A percentile compares a stretch with the other conserved stretches of the same genome.
Conservation (phyloP, 805 yeast species). For the Yarrowia alimentaria region DNA sequence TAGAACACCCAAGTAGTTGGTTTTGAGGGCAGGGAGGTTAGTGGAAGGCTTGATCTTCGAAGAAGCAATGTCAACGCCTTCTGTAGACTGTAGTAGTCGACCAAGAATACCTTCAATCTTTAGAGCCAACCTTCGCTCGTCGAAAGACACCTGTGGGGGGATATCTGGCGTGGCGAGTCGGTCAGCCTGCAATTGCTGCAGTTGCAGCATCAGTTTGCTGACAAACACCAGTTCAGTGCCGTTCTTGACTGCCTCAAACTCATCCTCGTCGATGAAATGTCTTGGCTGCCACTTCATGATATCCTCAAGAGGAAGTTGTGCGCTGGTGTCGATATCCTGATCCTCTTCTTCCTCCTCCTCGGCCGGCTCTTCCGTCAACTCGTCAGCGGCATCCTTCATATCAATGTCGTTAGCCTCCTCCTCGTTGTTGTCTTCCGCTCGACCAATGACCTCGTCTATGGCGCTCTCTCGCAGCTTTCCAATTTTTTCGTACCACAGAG, state of each 20-base stretch:
- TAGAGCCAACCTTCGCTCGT: slow-evolving; percentile 40
- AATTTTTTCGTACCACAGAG: slow-evolving; percentile 40
- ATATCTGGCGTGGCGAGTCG: slow-evolving; percentile 41
- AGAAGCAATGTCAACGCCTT: slow-evolving; percentile 5
- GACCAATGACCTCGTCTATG: slow-evolving; percentile 18
- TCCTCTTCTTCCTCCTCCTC: slow-evolving; percentile 33
- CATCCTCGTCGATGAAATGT: slow-evolving; percentile 51
- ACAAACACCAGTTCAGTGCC: slow-evolving; percentile 48
- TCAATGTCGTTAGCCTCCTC: slow-evolving; percentile 30
- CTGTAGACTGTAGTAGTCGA: slow-evolving; percentile 41
- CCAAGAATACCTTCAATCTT: slow-evolving; percentile 43
- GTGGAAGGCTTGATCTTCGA: slow-evolving; percentile 33
- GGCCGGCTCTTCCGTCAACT: not conserved
- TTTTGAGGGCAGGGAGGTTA: slow-evolving; percentile 64
- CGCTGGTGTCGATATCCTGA: not conserved
- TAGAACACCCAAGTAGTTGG: slow-evolving; percentile 73
- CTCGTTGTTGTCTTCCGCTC: slow-evolving; percentile 28
- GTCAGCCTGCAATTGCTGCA: slow-evolving; percentile 51
- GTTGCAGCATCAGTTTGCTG: slow-evolving; percentile 47
- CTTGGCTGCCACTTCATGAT: slow-evolving; percentile 53
- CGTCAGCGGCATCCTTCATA: slow-evolving; percentile 30
- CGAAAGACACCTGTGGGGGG: slow-evolving; percentile 32
- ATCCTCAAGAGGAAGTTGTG: slow-evolving; percentile 35
- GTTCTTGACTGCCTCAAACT: slow-evolving; percentile 47
- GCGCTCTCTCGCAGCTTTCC: slow-evolving; percentile 22